These are phyloP conservation scores for Pseudogymnoascus sp. DNA, from an alignment of 2,329 filamentous ascomycete genomes.

Conservation along the genomic window DNA sequence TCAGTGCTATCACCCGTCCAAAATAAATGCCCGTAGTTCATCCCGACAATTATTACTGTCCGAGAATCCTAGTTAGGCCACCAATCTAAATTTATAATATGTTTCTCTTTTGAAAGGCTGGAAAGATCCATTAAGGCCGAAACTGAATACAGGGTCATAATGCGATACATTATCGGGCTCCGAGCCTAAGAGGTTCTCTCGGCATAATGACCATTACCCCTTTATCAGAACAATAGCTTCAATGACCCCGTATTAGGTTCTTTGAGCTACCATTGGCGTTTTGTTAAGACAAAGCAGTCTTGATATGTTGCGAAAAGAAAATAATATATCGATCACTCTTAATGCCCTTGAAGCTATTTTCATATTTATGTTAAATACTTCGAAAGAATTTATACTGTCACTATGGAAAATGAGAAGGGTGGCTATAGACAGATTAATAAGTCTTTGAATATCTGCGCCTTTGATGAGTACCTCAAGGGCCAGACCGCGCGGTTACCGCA, in stretches of 20 bases:
- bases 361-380: neutral
- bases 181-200: neutral
- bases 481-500: constrained; percentile 53
- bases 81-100: neutral
- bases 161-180: neutral
- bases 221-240: neutral
- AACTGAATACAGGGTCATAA: neutral
- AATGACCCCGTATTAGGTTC: neutral
- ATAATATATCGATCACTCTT: neutral
- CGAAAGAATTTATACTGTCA: neutral
- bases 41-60: neutral
- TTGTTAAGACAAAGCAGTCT: neutral
- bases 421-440: neutral
- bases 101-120: neutral
- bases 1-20: neutral
- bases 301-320: neutral
- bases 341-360: neutral
- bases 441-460: neutral
- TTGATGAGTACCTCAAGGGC: constrained; percentile 26
- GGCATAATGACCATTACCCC: neutral
- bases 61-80: neutral
- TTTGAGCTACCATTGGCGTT: neutral
- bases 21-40: neutral
- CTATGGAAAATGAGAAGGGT: neutral
- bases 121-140: neutral